A percentile compares a stretch with the other conserved stretches of the same genome.
phyloP scores from a whole-genome alignment of 2,329 filamentous ascomycete species.

The Aspergillus proliferans region DNA sequence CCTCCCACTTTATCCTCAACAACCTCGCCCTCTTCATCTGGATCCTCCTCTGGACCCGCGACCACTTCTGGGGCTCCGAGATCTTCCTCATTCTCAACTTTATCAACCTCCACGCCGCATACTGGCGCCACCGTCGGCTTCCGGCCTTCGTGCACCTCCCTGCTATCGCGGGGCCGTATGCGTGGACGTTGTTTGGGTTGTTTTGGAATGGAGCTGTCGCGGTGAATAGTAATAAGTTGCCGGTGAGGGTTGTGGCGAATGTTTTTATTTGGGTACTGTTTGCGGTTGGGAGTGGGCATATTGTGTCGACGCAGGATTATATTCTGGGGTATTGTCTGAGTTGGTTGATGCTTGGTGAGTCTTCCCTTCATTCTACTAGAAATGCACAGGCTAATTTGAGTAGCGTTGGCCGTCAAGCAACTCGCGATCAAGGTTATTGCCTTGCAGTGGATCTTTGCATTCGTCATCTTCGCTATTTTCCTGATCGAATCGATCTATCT shows the following conservation, averaged over 20 bases:
- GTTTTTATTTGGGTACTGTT: constrained; percentile 82
- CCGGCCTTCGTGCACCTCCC: constrained; percentile 70
- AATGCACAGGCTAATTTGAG: constrained; percentile 3
- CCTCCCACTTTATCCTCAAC: constrained; percentile 76
- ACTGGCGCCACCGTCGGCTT: constrained; percentile 70
- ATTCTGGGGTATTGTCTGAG: constrained; percentile 75
- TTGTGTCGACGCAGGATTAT: constrained; percentile 65
- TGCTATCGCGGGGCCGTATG: constrained; percentile 69
- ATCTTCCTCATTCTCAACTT: constrained; percentile 73
- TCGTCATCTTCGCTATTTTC: constrained; percentile 70
- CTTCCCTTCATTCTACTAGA: not conserved
- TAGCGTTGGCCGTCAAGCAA: constrained; percentile 68
- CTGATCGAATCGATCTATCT: constrained; percentile 59
- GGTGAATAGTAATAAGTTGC: constrained; percentile 60
- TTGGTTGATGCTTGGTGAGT: constrained; percentile 62
- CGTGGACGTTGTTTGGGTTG: constrained; percentile 78
- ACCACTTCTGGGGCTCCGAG: constrained; percentile 69
- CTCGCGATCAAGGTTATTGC: constrained; percentile 67
- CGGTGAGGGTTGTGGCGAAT: constrained; percentile 76
- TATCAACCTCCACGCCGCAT: constrained; percentile 69
- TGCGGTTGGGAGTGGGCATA: constrained; percentile 69
- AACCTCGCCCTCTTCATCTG: constrained; percentile 79
- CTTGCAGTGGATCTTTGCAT: constrained; percentile 89
- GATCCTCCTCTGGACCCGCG: constrained; percentile 74
- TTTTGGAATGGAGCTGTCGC: constrained; percentile 87